Conservation (phyloP, 495 filamentous ascomycete genomes). For the Podospora pseudopauciseta region DNA sequence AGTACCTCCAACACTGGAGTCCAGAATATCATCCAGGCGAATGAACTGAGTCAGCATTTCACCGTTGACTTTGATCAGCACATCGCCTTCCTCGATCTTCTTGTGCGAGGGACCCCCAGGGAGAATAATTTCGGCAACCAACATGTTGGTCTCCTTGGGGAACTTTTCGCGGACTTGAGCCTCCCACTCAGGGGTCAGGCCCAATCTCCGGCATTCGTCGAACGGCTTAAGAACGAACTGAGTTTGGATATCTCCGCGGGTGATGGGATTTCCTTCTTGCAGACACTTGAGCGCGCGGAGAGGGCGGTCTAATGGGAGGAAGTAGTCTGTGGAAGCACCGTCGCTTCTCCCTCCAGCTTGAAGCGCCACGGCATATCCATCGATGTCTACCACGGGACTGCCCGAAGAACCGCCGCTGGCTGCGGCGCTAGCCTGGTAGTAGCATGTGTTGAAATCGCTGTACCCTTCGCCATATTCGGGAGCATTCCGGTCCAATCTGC, state of each 20-base stretch:
- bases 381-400: slow-evolving; percentile 93
- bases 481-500: slow-evolving; percentile 89
- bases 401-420: slow-evolving; percentile 95
- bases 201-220: slow-evolving; percentile 91
- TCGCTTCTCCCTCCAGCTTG: slow-evolving; percentile 93
- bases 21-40: slow-evolving; percentile 87
- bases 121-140: slow-evolving; percentile 91
- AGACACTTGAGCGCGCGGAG: slow-evolving; percentile 83
- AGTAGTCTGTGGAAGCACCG: slow-evolving; percentile 96
- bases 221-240: slow-evolving; percentile 97
- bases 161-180: slow-evolving; percentile 72
- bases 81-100: slow-evolving; percentile 89
- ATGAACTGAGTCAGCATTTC: slow-evolving; percentile 93
- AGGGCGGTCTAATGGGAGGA: slow-evolving; percentile 88
- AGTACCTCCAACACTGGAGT: slow-evolving; percentile 74
- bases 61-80: slow-evolving; percentile 91
- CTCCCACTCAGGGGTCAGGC: slow-evolving; percentile 82
- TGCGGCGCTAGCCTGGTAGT: slow-evolving; percentile 96
- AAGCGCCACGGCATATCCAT: slow-evolving; percentile 86
- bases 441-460: slow-evolving; percentile 99
- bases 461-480: slow-evolving; percentile 98
- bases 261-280: slow-evolving; percentile 65
- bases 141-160: slow-evolving; percentile 92
- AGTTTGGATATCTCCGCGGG: slow-evolving; percentile 92
- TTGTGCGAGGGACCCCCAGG: slow-evolving; percentile 83